Evolutionary conservation across 352 stramenopile species (phyloP).

Genomic region (Phytophthora kernoviae): DNA sequence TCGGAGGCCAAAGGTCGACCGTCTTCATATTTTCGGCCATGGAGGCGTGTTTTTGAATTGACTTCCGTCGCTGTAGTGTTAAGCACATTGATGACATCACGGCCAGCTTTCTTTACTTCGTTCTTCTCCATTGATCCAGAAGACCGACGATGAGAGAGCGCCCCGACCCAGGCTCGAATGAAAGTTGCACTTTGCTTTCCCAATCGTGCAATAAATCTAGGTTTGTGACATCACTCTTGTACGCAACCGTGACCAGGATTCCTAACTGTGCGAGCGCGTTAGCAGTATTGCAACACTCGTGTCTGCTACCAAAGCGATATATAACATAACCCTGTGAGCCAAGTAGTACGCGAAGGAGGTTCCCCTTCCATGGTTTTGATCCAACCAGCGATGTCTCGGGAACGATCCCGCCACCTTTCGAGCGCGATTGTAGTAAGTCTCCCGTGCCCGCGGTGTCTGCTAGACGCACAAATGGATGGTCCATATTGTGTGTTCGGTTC

Average conservation of each 20-base stretch:
- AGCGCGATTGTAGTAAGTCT: constrained; percentile 64
- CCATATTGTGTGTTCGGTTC: constrained; percentile 57
- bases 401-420: constrained; percentile 53
- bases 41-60: constrained; percentile 13
- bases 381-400: constrained; percentile 60
- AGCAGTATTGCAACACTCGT: constrained; percentile 42
- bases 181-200: constrained; percentile 43
- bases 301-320: constrained; percentile 40
- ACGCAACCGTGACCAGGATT: constrained; percentile 53
- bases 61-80: constrained; percentile 33
- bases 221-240: constrained; percentile 33
- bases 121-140: constrained; percentile 31
- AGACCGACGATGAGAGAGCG: constrained; percentile 45
- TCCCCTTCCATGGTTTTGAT: constrained; percentile 72
- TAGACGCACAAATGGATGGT: constrained; percentile 75
- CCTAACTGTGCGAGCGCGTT: constrained; percentile 43
- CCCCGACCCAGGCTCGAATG: constrained; percentile 51
- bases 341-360: constrained; percentile 49
- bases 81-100: constrained; percentile 44
- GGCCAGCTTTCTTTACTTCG: constrained; percentile 34
- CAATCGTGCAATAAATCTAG: constrained; percentile 55
- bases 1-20: constrained; percentile 42
- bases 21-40: constrained; percentile 23
- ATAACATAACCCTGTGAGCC: constrained; percentile 54
- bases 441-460: constrained; percentile 47